Base-by-base conservation (phyloP, 257 asterid species). In the Avicennia marina region DNA sequence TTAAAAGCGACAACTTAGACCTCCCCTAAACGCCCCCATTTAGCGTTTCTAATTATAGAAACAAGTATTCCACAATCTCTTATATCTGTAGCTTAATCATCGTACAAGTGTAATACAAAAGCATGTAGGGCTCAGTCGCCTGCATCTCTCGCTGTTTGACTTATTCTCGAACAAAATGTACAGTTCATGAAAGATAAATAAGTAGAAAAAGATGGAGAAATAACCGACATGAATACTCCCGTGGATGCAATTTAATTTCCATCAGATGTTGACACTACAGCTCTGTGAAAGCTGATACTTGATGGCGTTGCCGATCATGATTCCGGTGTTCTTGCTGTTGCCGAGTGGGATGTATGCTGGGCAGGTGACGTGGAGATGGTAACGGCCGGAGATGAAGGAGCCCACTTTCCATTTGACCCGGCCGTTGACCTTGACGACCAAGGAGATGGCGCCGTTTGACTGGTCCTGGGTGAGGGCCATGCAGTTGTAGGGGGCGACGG, bases 401-500 rank as follows among this genome's bases (percentile, higher is more conserved):
- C 95, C 95, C 0, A 83, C 95, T 45, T 72, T 80, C 98, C 98
- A 91, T 22, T 68, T 70, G 0, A 91, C 79, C 0, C 88, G 80
- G 11, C 94, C 96, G 59, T 76, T 67, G 15, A 91, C 44, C 51
- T 66, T 81, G 52, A 88, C 49, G 34, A 49, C 26, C 25, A 91
- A 12, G 53, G 56, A 9, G 3, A 88, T 72, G 9, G 75, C 81
- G 1, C 98, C 98, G 60, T 38, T 71, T 0, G 66, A 9, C 56
- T 81, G 78, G 32, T 80, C 96, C 64, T 67, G 73, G 7, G 51
- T 20, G 0, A 91, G 68, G 1, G 81, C 72, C 2, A 74, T 15
- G 16, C 93, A 93, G 62, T 85, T 83, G 69, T 70, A 91, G 0
- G 98, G 95, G 0, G 96, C 98, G 0, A 91, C 81, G 0, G 98